Base-by-base conservation (phyloP, 345 rosid species). In the Xanthoceras sorbifolium region DNA sequence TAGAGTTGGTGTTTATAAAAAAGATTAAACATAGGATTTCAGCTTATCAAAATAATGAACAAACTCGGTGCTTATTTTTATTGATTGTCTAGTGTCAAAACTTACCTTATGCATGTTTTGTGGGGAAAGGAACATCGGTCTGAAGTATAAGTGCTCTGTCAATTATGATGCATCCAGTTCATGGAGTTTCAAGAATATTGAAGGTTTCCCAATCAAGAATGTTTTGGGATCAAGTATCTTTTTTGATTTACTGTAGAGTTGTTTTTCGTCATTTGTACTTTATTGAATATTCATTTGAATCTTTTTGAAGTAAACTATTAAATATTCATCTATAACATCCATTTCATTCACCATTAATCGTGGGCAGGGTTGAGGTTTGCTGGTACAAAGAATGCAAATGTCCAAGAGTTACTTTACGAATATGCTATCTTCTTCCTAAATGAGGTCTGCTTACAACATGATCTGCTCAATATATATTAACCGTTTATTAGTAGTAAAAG, bases 291-390 rank as follows among this genome's bases (percentile, higher is more conserved):
- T 9, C 11, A 50, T 50, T 54, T 72, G 32, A n/a, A 15, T 32
- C 3, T 20, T 28, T 60, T 78, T 67, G 63, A 3, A 12, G 25
- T 64, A 40, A 23, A 38, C 55, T 50, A 66, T 18, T 54, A 38
- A 59, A 52, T n/a, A 52, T 66, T 63, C 46, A 42, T 77, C 32
- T 72, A 70, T 77, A 55, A 38, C 10, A 29, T 46, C 46, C 38
- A 42, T 52, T 34, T 63, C 23, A 5, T 64, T 20, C 18, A 7
- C 66, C 63, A 20, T 82, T 85, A 52, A 73, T 77, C 78, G 44
- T 82, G 79, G 74, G 52, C 94, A 96, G 98, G 98, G 40, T 83
- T 96, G 82, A 92, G 91, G 78, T 96, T 90, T 86, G 98, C 97
- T 76, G 99, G 98, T 63, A 86, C 98, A 17, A 92, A 85, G 83